Percentiles rank a stretch among this genome's conserved stretches.
Conservation (phyloP, 202 grass and related monocot genomes). For the Carex sylvatica region DNA sequence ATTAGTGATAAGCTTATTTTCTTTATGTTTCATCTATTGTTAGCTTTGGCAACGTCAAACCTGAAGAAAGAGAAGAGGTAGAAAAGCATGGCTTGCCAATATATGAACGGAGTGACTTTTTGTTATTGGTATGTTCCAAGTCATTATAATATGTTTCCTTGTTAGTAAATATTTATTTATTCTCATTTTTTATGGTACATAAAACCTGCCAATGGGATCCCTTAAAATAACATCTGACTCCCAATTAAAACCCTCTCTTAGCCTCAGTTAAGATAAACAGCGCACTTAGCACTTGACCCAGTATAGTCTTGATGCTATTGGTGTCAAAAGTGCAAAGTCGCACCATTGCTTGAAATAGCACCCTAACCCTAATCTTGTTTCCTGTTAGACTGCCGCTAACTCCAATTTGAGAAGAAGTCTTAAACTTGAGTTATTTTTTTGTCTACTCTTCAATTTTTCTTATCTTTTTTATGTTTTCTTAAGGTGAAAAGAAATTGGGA, state of each 20-base stretch:
- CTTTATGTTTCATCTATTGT: conserved; percentile 67
- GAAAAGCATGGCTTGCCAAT: conserved; percentile 71
- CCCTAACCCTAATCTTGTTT: too few species aligned
- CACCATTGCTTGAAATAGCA: too few species aligned
- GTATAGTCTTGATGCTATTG: neutral
- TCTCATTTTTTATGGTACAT: neutral
- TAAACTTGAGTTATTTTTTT: too few species aligned
- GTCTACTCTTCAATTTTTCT: too few species aligned
- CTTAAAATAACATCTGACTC: neutral
- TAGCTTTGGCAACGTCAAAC: conserved; percentile 78
- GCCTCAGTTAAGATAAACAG: neutral
- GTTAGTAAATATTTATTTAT: neutral
- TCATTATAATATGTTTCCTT: conserved; percentile 13
- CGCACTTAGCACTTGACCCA: neutral
- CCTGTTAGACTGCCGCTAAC: too few species aligned
- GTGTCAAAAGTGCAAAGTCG: too few species aligned
- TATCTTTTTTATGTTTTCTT: too few species aligned
- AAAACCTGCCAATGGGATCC: neutral
- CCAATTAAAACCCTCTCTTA: too few species aligned
- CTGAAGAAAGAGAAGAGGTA: conserved; percentile 65
- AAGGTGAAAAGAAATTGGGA: too few species aligned
- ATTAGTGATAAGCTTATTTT: neutral
- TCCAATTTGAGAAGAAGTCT: too few species aligned
- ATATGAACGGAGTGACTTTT: conserved; percentile 84
- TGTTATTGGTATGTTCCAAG: conserved; percentile 45